phyloP scores from a whole-genome alignment of 768 basidiomycete genomes.

The Suillus luteus region DNA sequence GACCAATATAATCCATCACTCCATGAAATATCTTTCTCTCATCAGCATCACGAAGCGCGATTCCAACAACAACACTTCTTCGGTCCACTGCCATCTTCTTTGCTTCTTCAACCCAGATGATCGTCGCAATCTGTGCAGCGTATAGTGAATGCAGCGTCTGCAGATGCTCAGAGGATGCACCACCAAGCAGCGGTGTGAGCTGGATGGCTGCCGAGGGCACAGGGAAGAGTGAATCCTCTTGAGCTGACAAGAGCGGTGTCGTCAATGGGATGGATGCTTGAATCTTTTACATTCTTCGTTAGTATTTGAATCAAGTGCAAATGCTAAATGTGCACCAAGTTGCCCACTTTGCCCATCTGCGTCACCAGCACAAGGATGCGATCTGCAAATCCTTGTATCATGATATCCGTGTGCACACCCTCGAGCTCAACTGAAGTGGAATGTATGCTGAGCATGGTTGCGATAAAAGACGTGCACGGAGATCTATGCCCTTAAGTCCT shows the following conservation, averaged over 20 bases:
- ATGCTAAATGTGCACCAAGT: conserved; percentile 53
- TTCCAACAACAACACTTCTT: conserved; percentile 70
- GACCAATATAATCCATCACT: conserved; percentile 51
- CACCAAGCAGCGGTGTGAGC: conserved; percentile 77
- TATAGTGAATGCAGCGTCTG: conserved; percentile 80
- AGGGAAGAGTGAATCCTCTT: conserved; percentile 43
- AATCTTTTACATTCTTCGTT: conserved; percentile 49
- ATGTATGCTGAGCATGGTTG: conserved; percentile 26
- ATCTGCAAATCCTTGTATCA: conserved; percentile 81
- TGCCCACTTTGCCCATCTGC: conserved; percentile 89
- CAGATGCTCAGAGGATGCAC: conserved; percentile 65
- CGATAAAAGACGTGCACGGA: background rate
- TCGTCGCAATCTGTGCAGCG: conserved; percentile 82
- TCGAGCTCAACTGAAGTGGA: conserved; percentile 55
- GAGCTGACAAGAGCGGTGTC: conserved; percentile 44
- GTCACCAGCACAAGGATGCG: conserved; percentile 84
- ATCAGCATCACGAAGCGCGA: conserved; percentile 55
- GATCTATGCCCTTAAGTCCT: background rate
- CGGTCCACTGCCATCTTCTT: conserved; percentile 45
- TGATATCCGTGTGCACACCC: conserved; percentile 66
- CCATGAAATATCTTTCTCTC: conserved; percentile 50
- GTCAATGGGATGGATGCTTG: conserved; percentile 77
- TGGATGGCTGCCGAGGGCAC: conserved; percentile 71
- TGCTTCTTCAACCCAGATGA: conserved; percentile 68
- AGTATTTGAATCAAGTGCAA: conserved; percentile 9